phyloP scores from a whole-genome alignment of 345 rosid genomes.

The Pugionium dolabratum region DNA sequence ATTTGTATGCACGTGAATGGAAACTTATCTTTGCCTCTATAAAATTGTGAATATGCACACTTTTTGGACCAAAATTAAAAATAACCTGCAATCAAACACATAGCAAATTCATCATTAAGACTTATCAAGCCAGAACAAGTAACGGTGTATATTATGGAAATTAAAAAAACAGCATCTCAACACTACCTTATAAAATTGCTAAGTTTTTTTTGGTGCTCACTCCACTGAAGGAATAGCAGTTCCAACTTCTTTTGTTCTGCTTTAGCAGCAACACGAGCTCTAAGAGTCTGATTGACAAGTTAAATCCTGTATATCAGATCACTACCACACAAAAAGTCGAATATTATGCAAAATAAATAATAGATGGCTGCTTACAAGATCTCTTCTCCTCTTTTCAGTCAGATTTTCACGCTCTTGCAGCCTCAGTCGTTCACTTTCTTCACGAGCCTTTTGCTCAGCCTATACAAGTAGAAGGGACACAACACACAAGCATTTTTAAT shows the following conservation, averaged over 20 bases:
- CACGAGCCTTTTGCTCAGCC: conserved; percentile 93
- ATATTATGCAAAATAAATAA: neutral
- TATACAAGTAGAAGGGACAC: conserved; percentile 27
- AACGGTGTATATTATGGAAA: neutral
- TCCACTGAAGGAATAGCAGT: conserved; percentile 93
- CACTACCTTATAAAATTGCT: conserved; percentile 86
- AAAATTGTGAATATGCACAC: conserved; percentile 99
- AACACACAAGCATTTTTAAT: neutral
- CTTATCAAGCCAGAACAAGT: conserved; percentile 8
- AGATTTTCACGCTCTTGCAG: conserved; percentile 82
- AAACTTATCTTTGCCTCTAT: conserved; percentile 95
- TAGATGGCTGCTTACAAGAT: conserved; percentile 65
- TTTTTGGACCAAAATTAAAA: conserved; percentile 92
- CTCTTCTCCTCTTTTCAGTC: conserved; percentile 83
- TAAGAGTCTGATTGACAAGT: conserved; percentile 58
- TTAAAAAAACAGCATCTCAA: neutral
- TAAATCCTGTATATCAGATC: conserved; percentile 27
- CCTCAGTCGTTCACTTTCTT: conserved; percentile 90
- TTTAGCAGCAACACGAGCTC: conserved; percentile 93
- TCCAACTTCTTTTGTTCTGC: conserved; percentile 97
- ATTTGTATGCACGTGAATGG: conserved; percentile 67
- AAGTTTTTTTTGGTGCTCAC: conserved; percentile 90
- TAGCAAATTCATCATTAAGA: conserved; percentile 25
- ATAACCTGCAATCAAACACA: conserved; percentile 73
- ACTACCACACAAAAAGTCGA: neutral